Percentiles rank a stretch among this genome's conserved stretches.
Evolutionary conservation across 345 rosid genomes (phyloP).

Genomic region (Euphorbia peplus): DNA sequence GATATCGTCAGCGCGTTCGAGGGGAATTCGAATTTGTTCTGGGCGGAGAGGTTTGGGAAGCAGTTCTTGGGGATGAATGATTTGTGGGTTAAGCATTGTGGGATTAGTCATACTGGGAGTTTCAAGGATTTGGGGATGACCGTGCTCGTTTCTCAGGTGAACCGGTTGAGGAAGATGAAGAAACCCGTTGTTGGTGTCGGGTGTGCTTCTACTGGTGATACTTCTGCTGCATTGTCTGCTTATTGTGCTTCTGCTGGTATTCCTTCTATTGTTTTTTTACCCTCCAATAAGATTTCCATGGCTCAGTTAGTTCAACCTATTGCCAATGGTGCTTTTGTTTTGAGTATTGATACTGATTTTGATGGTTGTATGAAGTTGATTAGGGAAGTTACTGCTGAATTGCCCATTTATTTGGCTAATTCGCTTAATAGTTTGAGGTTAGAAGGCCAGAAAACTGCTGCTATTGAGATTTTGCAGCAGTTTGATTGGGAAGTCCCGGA

Average conservation of each 20-base stretch:
- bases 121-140: slow-evolving; percentile 35
- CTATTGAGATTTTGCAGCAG: slow-evolving; percentile 31
- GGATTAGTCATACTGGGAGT: slow-evolving; percentile 31
- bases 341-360: slow-evolving; percentile 30
- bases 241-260: slow-evolving; percentile 29
- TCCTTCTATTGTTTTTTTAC: slow-evolving; percentile 27
- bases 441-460: slow-evolving; percentile 35
- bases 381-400: slow-evolving; percentile 25
- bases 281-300: slow-evolving; percentile 27
- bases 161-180: slow-evolving; percentile 26
- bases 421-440: slow-evolving; percentile 27
- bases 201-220: slow-evolving; percentile 34
- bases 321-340: slow-evolving; percentile 31
- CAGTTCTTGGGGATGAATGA: slow-evolving; percentile 24
- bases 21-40: slow-evolving; percentile 28
- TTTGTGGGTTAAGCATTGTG: slow-evolving; percentile 32
- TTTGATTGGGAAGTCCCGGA: slow-evolving; percentile 36
- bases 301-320: slow-evolving; percentile 35
- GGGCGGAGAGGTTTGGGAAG: slow-evolving; percentile 31
- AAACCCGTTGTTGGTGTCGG: slow-evolving; percentile 27
- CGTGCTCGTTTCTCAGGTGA: slow-evolving; percentile 26
- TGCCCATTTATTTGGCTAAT: slow-evolving; percentile 28
- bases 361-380: slow-evolving; percentile 31
- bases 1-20: slow-evolving; percentile 30
- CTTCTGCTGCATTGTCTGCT: slow-evolving; percentile 29